Evolutionary conservation across 176 grass and related monocot species (phyloP).

Genomic region (Sorghum bicolor): Sorghum_bicolor_NCBIv3 NC_012873.2:62411501-62412000

Average conservation of each 20-base stretch:
- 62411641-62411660: slow-evolving; percentile 42
- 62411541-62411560: not conserved
- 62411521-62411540: slow-evolving; percentile 29
- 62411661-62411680: slow-evolving; percentile 81
- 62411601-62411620: slow-evolving; percentile 37
- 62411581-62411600: slow-evolving; percentile 1
- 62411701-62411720: slow-evolving; percentile 87
- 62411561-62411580: slow-evolving; percentile 9
- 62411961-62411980: slow-evolving; percentile 90
- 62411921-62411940: slow-evolving; percentile 97
- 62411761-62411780: slow-evolving; percentile 93
- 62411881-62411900: slow-evolving; percentile 98
- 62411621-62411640: slow-evolving; percentile 65
- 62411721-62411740: slow-evolving; percentile 97
- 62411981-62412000: slow-evolving; percentile 81
- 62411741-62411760: slow-evolving; percentile 90
- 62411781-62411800: slow-evolving; percentile 42
- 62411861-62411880: slow-evolving; percentile 38
- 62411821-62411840: not conserved
- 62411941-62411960: slow-evolving; percentile 96
- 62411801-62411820: not conserved
- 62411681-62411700: slow-evolving; percentile 94
- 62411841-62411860: not conserved
- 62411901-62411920: slow-evolving; percentile 95
- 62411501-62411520: slow-evolving; percentile 51